Percentiles rank a stretch among this genome's conserved stretches.
phyloP scores from a whole-genome alignment of 768 basidiomycete species.

The Rhodotorula taiwanensis region DNA sequence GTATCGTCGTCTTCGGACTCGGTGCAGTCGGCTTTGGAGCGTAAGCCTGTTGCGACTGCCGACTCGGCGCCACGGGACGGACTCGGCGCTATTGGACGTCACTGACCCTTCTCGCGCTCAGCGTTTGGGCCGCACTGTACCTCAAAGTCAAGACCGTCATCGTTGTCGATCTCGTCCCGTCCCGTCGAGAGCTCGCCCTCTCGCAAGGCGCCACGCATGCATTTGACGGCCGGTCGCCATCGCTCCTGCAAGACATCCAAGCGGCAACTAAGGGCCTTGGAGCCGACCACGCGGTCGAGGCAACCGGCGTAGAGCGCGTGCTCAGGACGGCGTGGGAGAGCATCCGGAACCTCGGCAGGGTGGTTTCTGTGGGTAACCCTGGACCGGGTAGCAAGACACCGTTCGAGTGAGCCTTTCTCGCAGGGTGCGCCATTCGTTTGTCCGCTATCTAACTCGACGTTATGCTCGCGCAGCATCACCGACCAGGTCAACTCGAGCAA shows the following conservation, averaged over 20 bases:
- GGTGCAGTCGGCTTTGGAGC: constrained; percentile 39
- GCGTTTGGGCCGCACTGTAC: constrained; percentile 32
- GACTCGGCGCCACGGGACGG: too few relatives aligned
- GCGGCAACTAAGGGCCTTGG: constrained; percentile 30
- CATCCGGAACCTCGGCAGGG: constrained; percentile 7
- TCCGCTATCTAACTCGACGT: too few relatives aligned
- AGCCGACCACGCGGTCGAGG: constrained; percentile 33
- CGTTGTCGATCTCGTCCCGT: constrained; percentile 37
- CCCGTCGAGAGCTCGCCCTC: constrained; percentile 28
- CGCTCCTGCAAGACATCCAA: constrained; percentile 21
- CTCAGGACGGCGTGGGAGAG: constrained; percentile 28
- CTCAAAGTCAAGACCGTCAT: constrained; percentile 31
- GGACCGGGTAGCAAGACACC: constrained; percentile 18
- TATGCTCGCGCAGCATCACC: too few relatives aligned
- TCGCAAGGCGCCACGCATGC: constrained; percentile 34
- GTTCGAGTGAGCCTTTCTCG: not conserved
- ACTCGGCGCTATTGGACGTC: too few relatives aligned
- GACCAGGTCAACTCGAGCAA: constrained; percentile 20
- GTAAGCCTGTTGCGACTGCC: too few relatives aligned
- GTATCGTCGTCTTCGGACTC: constrained; percentile 35
- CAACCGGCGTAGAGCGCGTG: constrained; percentile 30
- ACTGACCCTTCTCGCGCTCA: not conserved
- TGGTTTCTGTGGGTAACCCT: constrained; percentile 16
- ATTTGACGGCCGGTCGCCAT: constrained; percentile 24
- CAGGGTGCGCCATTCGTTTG: too few relatives aligned